phyloP scores from a whole-genome alignment of 345 rosid genomes.

The Anacardium occidentale region DNA sequence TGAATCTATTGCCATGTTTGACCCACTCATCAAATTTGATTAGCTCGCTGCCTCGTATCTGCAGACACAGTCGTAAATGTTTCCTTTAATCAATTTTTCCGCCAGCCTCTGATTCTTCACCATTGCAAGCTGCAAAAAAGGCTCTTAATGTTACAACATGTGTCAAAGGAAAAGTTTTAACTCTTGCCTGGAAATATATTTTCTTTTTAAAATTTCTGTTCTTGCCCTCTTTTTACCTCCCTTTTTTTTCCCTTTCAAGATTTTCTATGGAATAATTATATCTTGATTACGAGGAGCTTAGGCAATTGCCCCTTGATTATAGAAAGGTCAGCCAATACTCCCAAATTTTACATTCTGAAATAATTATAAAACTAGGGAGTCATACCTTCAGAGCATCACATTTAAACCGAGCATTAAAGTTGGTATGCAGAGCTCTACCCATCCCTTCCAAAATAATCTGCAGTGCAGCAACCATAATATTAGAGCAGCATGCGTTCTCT shows the following conservation, averaged over 20 bases:
- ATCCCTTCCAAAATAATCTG: slow-evolving; percentile 96
- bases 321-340: neutral
- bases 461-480: slow-evolving; percentile 14
- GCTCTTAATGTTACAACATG: neutral
- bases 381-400: slow-evolving; percentile 88
- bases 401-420: slow-evolving; percentile 73
- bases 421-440: slow-evolving; percentile 98
- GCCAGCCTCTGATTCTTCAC: slow-evolving; percentile 98
- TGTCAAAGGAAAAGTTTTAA: neutral
- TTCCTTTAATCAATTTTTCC: slow-evolving; percentile 78
- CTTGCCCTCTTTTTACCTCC: no score
- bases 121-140: slow-evolving; percentile 84
- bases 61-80: slow-evolving; percentile 90
- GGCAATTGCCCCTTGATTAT: neutral
- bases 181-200: no score
- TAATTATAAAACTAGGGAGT: neutral
- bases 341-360: neutral
- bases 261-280: neutral
- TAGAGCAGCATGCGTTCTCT: neutral
- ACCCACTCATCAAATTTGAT: neutral
- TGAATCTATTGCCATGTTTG: neutral
- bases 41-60: slow-evolving; percentile 65
- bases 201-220: neutral
- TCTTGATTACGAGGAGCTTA: neutral
- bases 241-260: neutral